Base-by-base conservation (phyloP, 352 stramenopile species). In the Globisporangium perplexum region DNA sequence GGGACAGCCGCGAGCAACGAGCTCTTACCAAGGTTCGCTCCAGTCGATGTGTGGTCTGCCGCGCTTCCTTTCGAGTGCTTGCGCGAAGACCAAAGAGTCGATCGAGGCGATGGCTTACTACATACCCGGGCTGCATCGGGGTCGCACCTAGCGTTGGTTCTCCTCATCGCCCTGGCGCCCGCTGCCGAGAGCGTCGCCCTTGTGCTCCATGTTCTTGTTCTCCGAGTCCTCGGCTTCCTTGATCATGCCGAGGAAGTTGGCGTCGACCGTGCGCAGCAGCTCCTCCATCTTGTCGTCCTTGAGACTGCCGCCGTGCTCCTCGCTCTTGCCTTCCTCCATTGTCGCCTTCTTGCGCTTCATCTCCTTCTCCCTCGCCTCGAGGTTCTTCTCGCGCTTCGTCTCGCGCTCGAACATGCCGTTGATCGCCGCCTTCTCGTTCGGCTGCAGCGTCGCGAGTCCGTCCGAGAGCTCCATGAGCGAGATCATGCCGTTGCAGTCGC, bases 331-430 rank as follows among this genome's bases (percentile, higher is more conserved):
- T 50, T 98, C 90, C 47, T 95, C 77, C 55, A 94, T 74, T 28
- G 69, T 77, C 30, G 82, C 81, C 49, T 92, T 89, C 68, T 87
- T 90, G 33, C 87, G 81, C 30, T 74, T 79, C 50, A 96, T 70
- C 53, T 97, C 88, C 55, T 94, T 92, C 60, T 94, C 85, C 46
- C 92, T 84, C 8, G 86, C 77, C 68, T 96, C 90, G 33, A 98
- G 68, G 64, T 98, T 98, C 68, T 98, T 98, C 62, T 98, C 93
- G 23, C 92, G 82, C 69, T 98, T 98, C n/a, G 91, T 98, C 63
- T 98, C 95, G 36, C 96, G 72, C 69, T 98, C 96, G 53, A 99
- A 97, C 87, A 99, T 98, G 53, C 86, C 76, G 59, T 93, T 96
- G 50, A 98, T 98, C 26, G 90, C 86, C 1, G 75, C 76, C 62